A percentile compares a stretch with the other conserved stretches of the same genome.
These are phyloP conservation scores for Trichoderma erinaceum DNA, from an alignment of 495 filamentous ascomycete genomes.

Conservation along the genomic window DNA sequence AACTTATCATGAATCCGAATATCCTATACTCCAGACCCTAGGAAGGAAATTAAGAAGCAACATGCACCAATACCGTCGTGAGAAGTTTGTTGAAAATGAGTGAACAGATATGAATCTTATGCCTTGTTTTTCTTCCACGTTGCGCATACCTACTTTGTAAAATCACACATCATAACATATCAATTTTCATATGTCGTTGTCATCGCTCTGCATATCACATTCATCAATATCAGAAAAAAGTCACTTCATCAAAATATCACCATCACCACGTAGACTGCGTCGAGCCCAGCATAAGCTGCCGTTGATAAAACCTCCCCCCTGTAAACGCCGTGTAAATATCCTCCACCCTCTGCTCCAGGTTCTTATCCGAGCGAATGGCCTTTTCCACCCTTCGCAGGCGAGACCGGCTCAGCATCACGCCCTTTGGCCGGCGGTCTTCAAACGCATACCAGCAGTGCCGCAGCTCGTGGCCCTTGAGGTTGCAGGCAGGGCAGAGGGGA, in stretches of 20 bases:
- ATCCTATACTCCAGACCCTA: too few species aligned
- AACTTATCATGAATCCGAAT: neutral
- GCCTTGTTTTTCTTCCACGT: neutral
- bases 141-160: neutral
- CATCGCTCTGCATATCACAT: too few species aligned
- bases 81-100: neutral
- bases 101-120: neutral
- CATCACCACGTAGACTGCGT: slow-evolving; percentile 8
- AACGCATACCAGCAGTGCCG: slow-evolving; percentile 10
- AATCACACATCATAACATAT: neutral
- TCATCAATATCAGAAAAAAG: neutral
- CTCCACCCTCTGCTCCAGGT: neutral
- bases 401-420: slow-evolving; percentile 2
- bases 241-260: neutral
- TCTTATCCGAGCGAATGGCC: slow-evolving; percentile 2
- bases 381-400: neutral
- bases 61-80: too few species aligned
- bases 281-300: slow-evolving; percentile 1
- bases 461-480: slow-evolving; percentile 7
- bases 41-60: too few species aligned
- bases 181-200: neutral
- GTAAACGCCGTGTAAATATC: slow-evolving; percentile 11
- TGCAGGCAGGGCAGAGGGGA: neutral
- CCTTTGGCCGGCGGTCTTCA: neutral
- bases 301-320: neutral